These are phyloP conservation scores for Pythium utonaiense DNA, from an alignment of 352 stramenopile genomes.

Conservation along the genomic window DNA sequence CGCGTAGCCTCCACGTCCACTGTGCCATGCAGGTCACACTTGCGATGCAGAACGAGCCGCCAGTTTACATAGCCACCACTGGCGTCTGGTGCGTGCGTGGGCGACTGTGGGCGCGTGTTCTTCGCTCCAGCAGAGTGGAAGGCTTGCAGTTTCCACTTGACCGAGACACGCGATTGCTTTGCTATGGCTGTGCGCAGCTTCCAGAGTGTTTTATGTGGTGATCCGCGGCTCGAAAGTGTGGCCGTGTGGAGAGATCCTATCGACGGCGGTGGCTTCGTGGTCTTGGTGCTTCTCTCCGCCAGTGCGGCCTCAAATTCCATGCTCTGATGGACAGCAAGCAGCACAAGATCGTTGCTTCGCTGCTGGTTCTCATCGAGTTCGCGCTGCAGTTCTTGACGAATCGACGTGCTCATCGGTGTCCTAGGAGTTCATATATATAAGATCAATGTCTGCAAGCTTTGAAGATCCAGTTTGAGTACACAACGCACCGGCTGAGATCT, in stretches of 20 bases:
- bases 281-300: not conserved
- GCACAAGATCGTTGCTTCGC: conserved; percentile 7
- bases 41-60: conserved; percentile 11
- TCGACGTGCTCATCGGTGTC: not conserved
- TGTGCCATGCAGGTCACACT: conserved; percentile 1
- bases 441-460: too few species aligned
- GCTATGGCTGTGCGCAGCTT: not conserved
- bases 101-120: not conserved
- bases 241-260: not conserved
- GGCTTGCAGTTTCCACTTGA: conserved; percentile 16
- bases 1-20: conserved; percentile 3
- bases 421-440: conserved; percentile 3
- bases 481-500: not conserved
- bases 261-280: not conserved
- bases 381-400: not conserved
- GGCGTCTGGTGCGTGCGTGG: not conserved
- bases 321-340: conserved; percentile 8
- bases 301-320: not conserved
- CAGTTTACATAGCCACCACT: not conserved
- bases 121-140: not conserved
- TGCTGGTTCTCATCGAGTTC: conserved; percentile 1
- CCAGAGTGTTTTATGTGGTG: not conserved
- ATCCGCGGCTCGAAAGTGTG: not conserved
- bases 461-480: too few species aligned
- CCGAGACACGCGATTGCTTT: conserved; percentile 10